Evolutionary conservation across 2,329 filamentous ascomycete genomes (phyloP), one percentile per base, ranked within the genome.

Genomic region (Cladosporium sp.): DNA sequence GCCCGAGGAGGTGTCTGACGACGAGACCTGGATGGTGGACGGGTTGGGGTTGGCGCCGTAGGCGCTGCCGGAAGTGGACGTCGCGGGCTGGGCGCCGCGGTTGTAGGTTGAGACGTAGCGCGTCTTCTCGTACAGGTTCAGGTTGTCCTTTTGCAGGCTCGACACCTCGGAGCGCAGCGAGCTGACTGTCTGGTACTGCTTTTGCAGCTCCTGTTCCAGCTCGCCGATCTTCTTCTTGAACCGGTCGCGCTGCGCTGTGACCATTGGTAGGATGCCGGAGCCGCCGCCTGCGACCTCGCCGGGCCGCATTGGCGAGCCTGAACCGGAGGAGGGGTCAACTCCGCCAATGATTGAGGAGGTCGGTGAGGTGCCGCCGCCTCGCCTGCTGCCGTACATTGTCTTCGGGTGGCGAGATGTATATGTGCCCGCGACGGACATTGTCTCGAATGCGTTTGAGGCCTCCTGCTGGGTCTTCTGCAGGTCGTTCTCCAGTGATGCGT

Each of bases 331-430:
- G 18, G 87, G 84, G 63, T 95, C 88, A 64, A 96, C 90, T n/a
- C 93, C 93, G 54, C 91, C 96, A 61, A 99, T 97, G 62, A 99
- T 97, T 17, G 92, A 97, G 3, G 92, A 97, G 1, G 93, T 97
- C 0, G 93, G 95, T 2, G 93, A 97, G 13, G 86, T 81, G 36
- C 85, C 81, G 24, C 86, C 82, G 34, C 85, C 80, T 61, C 83
- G 82, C 43, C 87, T 80, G 15, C 81, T 73, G 34, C 63, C 64
- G 52, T 73, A 76, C 3, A 73, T 72, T 11, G 87, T 84, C 58
- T 82, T 84, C 2, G 87, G 85, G 63, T 90, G 88, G 43, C 87
- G 82, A 18, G 87, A 92, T 45, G 84, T 82, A 67, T 96, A 95
- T 3, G 92, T 97, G 36, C 91, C 92, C 2, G 92, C 91, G 36